These are phyloP conservation scores for Fusarium falciforme DNA, from an alignment of 2,329 filamentous ascomycete species.

Conservation along the genomic window DNA sequence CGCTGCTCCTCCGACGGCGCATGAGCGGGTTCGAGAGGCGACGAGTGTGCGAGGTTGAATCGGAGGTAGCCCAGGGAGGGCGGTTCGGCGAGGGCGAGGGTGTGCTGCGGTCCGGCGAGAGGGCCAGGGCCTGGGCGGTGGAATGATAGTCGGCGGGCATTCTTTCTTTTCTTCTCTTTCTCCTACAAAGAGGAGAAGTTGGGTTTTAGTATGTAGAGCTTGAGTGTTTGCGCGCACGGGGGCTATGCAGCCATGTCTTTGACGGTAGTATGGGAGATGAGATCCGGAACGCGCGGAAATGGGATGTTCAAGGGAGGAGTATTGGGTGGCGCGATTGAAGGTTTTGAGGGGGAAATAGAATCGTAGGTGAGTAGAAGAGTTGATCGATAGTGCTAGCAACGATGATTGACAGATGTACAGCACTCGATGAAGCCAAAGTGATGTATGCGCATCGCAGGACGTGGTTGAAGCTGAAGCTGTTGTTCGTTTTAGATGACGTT, in stretches of 20 bases:
- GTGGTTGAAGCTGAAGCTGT: conserved; percentile 14
- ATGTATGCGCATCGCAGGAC: background rate
- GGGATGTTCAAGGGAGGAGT: conserved; percentile 12
- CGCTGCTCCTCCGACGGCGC: conserved; percentile 38
- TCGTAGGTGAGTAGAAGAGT: background rate
- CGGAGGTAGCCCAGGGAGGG: conserved; percentile 38
- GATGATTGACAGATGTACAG: background rate
- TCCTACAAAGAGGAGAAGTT: background rate
- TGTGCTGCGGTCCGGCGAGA: conserved; percentile 49
- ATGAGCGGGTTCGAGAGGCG: conserved; percentile 58
- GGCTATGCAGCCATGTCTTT: conserved; percentile 34
- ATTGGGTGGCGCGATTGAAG: conserved; percentile 12
- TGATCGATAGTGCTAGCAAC: background rate
- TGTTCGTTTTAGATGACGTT: conserved; percentile 32
- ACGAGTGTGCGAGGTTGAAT: conserved; percentile 35
- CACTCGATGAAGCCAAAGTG: background rate
- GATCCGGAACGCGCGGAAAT: conserved; percentile 34
- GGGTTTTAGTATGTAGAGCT: background rate
- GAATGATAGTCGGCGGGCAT: conserved; percentile 66
- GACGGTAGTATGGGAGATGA: conserved; percentile 9
- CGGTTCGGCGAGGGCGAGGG: conserved; percentile 46
- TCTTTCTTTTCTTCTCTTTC: background rate
- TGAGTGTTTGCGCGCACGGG: background rate
- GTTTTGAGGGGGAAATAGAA: background rate
- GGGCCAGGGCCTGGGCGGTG: conserved; percentile 61